phyloP scores from a whole-genome alignment of 345 rosid species.

The Citrus trifoliata region DNA sequence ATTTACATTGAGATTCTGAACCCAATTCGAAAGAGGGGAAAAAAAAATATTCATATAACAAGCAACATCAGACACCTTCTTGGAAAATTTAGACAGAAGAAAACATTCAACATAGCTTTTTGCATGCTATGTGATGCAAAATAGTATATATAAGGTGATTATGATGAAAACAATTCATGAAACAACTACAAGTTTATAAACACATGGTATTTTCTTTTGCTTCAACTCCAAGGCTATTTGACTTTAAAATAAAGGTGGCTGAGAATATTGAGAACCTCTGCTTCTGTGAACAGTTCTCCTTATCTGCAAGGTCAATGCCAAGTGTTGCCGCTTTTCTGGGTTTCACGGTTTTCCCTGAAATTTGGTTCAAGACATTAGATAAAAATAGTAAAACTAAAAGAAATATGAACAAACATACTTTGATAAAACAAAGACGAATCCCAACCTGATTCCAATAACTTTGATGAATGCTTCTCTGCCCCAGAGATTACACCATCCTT shows the following conservation, averaged over 20 bases:
- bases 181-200: background rate
- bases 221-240: background rate
- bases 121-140: background rate
- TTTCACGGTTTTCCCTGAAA: slow-evolving; percentile 43
- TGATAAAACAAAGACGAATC: background rate
- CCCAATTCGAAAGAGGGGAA: background rate
- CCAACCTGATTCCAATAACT: slow-evolving; percentile 33
- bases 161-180: background rate
- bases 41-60: background rate
- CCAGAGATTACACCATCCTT: slow-evolving; percentile 24
- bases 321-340: slow-evolving; percentile 44
- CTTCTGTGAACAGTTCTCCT: slow-evolving; percentile 75
- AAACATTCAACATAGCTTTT: background rate
- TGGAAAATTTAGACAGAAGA: background rate
- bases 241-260: background rate
- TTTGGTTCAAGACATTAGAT: slow-evolving; percentile 23
- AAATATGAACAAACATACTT: slow-evolving; percentile 13
- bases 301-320: slow-evolving; percentile 49
- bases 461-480: slow-evolving; percentile 31
- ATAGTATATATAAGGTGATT: background rate
- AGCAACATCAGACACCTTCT: background rate
- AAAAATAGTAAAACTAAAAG: slow-evolving; percentile 9
- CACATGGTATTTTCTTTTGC: background rate
- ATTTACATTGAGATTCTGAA: background rate
- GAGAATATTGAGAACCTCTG: slow-evolving; percentile 58